Base-by-base conservation (phyloP, 768 basidiomycete genomes). In the Termitomyces sp. region DNA sequence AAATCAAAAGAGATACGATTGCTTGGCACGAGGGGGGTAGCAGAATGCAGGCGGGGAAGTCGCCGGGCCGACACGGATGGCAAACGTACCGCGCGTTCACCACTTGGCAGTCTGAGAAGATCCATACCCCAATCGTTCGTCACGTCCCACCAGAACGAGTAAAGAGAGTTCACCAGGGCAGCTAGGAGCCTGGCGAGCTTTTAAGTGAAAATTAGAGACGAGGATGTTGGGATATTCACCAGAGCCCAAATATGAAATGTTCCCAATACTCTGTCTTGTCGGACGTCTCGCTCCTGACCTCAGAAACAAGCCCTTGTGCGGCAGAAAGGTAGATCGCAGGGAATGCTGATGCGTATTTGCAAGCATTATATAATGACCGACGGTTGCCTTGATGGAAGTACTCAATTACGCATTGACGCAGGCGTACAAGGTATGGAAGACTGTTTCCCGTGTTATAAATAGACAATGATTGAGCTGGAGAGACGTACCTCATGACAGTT, bases 81-180 rank as follows among this genome's bases (percentile, higher is more conserved):
- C 57, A 60, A 56, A 44, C 61, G 63, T 57, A 66, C 71, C 49
- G 63, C 62, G 48, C 67, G 68, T 57, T 68, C 63, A 47, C 68
- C 59, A 55, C 69, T 59, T 37, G 66, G 63, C 31, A 68, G 60
- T 53, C 78, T 79, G 57, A 98, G 74, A 42, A 98, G 73, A 44
- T 86, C 82, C 54, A 99, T 78, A 5, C 97, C 97, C 95, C 96
- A 99, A 69, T 99, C 97, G 69, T 96, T 92, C 47, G 92, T 94
- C 42, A 98, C 82, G 72, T 98, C 97, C 97, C 97, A 99, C 92
- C 94, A 99, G 71, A 96, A 98, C 3, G 95, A 95, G 71, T 93
- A 99, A 31, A 90, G 69, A 3, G 95, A 96, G 71, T 98, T 98
- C 65, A 96, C 69, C 35, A 83, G 79, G 23, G 92, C 95, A 10